Conservation (phyloP, 2,329 filamentous ascomycete genomes). For the Calonectria ilicicola region DNA sequence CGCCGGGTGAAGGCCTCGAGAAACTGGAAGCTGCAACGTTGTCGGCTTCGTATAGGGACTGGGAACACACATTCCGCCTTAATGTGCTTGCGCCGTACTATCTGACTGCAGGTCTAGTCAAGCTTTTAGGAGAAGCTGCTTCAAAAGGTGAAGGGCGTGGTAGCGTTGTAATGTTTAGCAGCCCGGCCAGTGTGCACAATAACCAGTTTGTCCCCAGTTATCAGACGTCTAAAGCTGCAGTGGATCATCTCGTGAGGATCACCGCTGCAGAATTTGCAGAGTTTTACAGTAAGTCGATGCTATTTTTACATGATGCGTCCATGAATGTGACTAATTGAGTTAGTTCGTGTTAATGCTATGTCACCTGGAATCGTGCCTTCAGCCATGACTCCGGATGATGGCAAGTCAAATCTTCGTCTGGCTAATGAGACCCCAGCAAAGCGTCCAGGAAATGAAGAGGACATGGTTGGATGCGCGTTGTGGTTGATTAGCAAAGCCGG, state of each 20-base stretch:
- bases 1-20: not conserved
- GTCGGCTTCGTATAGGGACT: not conserved
- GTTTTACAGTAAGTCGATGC: not conserved
- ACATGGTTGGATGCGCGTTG: not conserved
- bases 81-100: constrained; percentile 1
- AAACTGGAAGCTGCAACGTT: not conserved
- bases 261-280: constrained; percentile 8
- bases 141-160: not conserved
- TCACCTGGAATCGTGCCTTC: not conserved
- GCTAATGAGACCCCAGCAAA: not conserved
- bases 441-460: not conserved
- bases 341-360: constrained; percentile 9
- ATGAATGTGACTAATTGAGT: not conserved
- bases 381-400: not conserved
- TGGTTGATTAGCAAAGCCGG: constrained; percentile 6
- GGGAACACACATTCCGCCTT: not conserved
- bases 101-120: not conserved
- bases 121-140: not conserved
- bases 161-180: constrained; percentile 1
- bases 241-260: constrained; percentile 5
- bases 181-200: constrained; percentile 2
- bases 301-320: not conserved
- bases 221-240: not conserved
- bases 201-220: constrained; percentile 3
- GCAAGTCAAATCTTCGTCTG: not conserved